Conservation (phyloP, 2,329 filamentous ascomycete genomes). For the Ophiostoma sp. region DNA sequence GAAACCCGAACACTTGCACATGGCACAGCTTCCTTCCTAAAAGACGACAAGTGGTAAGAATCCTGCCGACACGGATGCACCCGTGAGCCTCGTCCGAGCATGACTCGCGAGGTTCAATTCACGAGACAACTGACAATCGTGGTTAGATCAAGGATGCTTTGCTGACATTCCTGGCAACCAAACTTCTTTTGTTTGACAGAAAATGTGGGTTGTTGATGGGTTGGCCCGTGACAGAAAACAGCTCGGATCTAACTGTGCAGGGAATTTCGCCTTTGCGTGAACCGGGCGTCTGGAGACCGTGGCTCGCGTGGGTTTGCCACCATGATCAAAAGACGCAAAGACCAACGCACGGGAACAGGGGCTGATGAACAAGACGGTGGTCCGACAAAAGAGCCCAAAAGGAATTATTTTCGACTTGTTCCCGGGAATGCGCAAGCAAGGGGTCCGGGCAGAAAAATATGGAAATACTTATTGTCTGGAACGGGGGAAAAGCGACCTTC, state of each 20-base stretch:
- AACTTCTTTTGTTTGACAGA: not conserved
- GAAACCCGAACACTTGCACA: not conserved
- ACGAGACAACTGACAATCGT: not conserved
- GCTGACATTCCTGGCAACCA: not conserved
- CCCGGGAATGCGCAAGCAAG: not conserved
- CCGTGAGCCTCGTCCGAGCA: not conserved
- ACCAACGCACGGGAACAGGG: not conserved
- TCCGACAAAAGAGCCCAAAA: no score
- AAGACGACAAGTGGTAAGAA: not conserved
- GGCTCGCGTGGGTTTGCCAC: not conserved
- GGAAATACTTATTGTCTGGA: not conserved
- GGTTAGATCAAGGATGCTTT: not conserved
- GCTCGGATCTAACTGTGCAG: not conserved
- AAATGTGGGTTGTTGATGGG: not conserved
- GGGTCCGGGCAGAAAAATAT: not conserved
- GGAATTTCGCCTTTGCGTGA: not conserved
- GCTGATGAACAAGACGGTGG: not conserved
- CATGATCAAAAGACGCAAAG: not conserved
- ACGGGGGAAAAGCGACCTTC: conserved; percentile 4
- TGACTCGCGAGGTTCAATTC: not conserved
- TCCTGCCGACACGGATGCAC: not conserved
- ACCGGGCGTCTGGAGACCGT: not conserved
- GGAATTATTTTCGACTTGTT: not conserved
- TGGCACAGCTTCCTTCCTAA: not conserved
- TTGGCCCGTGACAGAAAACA: not conserved